Conservation (phyloP, 140 eudicot genomes). For the Senecio squalidus region DNA sequence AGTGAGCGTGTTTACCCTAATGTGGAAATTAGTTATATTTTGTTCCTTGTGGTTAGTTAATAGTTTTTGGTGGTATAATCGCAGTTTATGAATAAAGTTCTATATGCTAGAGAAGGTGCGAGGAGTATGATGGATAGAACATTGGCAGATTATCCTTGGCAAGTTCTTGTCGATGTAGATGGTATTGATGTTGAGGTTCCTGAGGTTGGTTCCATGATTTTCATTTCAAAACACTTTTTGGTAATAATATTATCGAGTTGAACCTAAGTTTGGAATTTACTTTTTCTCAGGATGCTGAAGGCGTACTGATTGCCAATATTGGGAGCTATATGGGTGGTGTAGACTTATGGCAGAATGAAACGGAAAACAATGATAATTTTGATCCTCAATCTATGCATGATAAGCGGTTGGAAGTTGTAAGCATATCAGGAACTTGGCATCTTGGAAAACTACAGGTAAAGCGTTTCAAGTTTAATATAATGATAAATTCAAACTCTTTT, state of each 20-base stretch:
- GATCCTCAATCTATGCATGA: constrained; percentile 78
- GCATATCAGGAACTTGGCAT: constrained; percentile 93
- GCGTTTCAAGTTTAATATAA: too few species aligned
- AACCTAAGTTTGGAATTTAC: background rate
- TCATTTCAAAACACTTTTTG: background rate
- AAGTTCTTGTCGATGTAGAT: constrained; percentile 79
- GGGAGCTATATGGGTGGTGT: constrained; percentile 98
- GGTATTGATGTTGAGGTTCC: constrained; percentile 71
- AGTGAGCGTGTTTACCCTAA: constrained; percentile 30
- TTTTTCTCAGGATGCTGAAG: constrained; percentile 62
- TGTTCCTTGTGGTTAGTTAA: background rate
- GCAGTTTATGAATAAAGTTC: constrained; percentile 80
- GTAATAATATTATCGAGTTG: background rate
- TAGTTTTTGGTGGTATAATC: background rate
- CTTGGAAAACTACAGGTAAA: constrained; percentile 89
- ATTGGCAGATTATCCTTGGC: constrained; percentile 88
- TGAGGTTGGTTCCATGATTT: constrained; percentile 32
- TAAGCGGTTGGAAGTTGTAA: constrained; percentile 79
- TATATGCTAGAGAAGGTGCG: constrained; percentile 91
- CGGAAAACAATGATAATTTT: constrained; percentile 68
- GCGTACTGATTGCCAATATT: constrained; percentile 78
- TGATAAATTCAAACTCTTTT: background rate
- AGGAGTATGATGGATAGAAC: constrained; percentile 87
- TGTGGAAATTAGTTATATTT: background rate
- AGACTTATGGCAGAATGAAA: constrained; percentile 86